These are phyloP conservation scores for Talaromyces wortmannii DNA, from an alignment of 495 filamentous ascomycete genomes.

Conservation along the genomic window DNA sequence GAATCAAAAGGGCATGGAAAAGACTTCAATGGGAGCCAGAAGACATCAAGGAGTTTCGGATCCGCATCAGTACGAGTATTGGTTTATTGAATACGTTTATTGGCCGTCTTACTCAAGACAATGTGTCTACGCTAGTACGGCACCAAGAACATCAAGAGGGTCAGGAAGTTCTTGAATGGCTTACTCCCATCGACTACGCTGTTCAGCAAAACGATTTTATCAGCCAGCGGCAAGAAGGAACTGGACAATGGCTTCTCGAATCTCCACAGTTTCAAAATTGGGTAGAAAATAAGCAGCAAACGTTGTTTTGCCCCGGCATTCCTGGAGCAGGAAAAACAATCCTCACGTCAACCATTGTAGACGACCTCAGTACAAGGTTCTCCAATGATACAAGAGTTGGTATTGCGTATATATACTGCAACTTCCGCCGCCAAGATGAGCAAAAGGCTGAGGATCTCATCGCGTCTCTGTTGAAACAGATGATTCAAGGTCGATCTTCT, in stretches of 20 bases:
- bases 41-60: no score
- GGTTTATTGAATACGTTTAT: no score
- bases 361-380: conserved; percentile 15
- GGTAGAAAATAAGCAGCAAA: conserved; percentile 13
- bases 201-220: conserved; percentile 10
- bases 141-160: not conserved
- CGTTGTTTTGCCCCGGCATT: conserved; percentile 37
- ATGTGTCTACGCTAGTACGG: no score
- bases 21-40: no score
- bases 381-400: conserved; percentile 10
- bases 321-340: conserved; percentile 33
- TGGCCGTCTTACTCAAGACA: no score
- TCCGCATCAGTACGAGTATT: no score
- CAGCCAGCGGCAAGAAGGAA: conserved; percentile 19
- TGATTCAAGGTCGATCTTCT: conserved; percentile 9
- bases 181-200: conserved; percentile 8
- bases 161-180: conserved; percentile 8
- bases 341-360: conserved; percentile 22
- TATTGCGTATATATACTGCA: conserved; percentile 36
- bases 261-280: conserved; percentile 24
- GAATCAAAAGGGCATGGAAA: no score
- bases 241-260: conserved; percentile 38
- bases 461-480: conserved; percentile 24
- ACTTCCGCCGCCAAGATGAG: conserved; percentile 17
- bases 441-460: conserved; percentile 15